Conservation (phyloP, 768 basidiomycete genomes). For the Lactifluus subvellereus region DNA sequence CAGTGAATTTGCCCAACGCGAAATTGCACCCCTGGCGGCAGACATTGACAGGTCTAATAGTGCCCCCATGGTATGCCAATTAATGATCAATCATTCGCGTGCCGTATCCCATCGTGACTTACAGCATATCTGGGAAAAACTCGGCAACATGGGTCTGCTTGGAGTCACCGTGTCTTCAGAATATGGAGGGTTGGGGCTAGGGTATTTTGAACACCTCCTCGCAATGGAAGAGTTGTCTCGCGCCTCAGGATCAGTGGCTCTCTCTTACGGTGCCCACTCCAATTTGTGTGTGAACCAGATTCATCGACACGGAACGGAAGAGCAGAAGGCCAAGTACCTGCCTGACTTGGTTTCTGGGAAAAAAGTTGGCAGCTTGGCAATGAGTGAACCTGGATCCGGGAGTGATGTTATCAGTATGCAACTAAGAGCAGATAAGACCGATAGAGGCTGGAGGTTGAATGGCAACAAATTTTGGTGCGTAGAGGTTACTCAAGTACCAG, state of each 20-base stretch:
- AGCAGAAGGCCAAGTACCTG: conserved; percentile 81
- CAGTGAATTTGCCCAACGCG: conserved; percentile 70
- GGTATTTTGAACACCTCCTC: conserved; percentile 82
- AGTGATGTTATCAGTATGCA: conserved; percentile 97
- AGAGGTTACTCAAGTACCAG: neutral
- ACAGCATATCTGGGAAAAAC: conserved; percentile 82
- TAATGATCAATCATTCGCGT: neutral
- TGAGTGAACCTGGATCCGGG: conserved; percentile 90
- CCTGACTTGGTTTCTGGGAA: conserved; percentile 72
- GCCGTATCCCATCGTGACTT: neutral
- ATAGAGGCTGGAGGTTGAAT: conserved; percentile 73
- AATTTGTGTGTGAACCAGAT: conserved; percentile 76
- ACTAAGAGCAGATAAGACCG: conserved; percentile 70
- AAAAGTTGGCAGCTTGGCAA: conserved; percentile 86
- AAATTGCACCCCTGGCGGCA: conserved; percentile 79
- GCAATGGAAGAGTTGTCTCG: conserved; percentile 93
- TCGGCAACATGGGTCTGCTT: conserved; percentile 89
- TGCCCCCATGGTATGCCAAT: conserved; percentile 58
- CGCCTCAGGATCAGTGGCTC: conserved; percentile 86
- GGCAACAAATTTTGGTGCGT: conserved; percentile 91
- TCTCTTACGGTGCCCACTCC: conserved; percentile 90
- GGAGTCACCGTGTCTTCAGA: conserved; percentile 78
- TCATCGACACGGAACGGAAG: conserved; percentile 73
- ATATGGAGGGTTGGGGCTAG: conserved; percentile 77
- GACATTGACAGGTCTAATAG: conserved; percentile 83